Evolutionary conservation across 345 rosid species (phyloP).

Genomic region (Pistacia vera): DNA sequence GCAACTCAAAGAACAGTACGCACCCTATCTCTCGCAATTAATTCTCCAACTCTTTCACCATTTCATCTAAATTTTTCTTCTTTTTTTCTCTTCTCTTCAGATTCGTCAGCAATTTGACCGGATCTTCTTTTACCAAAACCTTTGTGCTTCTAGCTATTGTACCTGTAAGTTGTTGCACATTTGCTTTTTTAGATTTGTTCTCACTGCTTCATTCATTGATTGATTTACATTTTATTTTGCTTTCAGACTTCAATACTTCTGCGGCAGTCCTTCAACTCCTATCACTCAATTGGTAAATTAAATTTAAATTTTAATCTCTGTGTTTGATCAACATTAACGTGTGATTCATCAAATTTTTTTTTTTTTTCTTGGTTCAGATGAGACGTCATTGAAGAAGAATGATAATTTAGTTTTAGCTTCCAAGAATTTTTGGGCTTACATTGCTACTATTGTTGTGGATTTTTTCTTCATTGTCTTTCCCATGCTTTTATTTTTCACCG

Average conservation of each 20-base stretch:
- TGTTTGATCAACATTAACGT: background rate
- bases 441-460: conserved; percentile 53
- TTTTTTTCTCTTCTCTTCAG: conserved; percentile 37
- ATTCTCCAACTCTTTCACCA: background rate
- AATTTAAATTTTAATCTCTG: background rate
- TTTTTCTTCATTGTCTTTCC: conserved; percentile 66
- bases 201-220: background rate
- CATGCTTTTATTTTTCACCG: conserved; percentile 63
- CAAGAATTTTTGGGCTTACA: conserved; percentile 45
- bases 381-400: conserved; percentile 40
- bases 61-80: background rate
- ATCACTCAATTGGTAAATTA: conserved; percentile 36
- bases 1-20: conserved; percentile 80
- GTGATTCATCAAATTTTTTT: background rate
- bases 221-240: background rate
- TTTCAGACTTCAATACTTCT: conserved; percentile 61
- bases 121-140: conserved; percentile 76
- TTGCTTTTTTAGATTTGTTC: background rate
- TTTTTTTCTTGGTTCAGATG: conserved; percentile 21
- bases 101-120: conserved; percentile 82
- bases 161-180: conserved; percentile 42
- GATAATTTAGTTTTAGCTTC: conserved; percentile 39
- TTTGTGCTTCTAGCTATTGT: conserved; percentile 57
- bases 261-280: conserved; percentile 47
- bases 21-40: background rate